phyloP scores from a whole-genome alignment of 148 eudicot genomes.

The Limonium bicolor region DNA sequence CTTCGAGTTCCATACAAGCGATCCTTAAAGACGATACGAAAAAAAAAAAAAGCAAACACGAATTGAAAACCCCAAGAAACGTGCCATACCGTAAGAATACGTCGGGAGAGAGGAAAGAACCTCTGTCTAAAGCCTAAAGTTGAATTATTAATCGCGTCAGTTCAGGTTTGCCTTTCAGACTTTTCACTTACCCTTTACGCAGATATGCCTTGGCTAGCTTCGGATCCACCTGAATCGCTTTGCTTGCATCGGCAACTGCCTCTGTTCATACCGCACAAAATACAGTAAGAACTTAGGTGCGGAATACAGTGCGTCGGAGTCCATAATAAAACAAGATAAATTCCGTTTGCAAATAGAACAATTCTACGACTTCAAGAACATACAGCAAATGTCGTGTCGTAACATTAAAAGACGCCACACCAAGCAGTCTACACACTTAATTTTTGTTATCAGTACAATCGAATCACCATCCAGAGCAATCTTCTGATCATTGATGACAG shows the following conservation, averaged over 20 bases:
- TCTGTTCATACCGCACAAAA: conserved; percentile 26
- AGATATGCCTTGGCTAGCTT: conserved; percentile 61
- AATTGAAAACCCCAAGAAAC: too few relatives aligned
- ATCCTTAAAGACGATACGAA: too few relatives aligned
- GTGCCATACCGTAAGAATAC: not conserved
- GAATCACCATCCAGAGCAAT: too few relatives aligned
- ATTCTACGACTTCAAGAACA: not conserved
- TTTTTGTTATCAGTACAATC: not conserved
- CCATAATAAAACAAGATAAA: not conserved
- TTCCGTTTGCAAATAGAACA: not conserved
- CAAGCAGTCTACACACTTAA: not conserved
- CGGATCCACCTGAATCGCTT: conserved; percentile 71
- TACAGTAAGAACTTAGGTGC: not conserved
- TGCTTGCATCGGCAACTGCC: conserved; percentile 88
- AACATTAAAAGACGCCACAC: not conserved
- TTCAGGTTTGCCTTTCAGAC: not conserved
- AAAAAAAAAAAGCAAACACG: too few relatives aligned
- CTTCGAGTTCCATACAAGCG: conserved; percentile 86
- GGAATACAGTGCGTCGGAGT: not conserved
- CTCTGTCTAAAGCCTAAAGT: not conserved
- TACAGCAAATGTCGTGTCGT: not conserved
- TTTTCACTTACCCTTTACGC: conserved; percentile 49
- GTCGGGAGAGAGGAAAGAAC: not conserved
- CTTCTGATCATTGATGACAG: too few relatives aligned
- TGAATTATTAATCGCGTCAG: not conserved